Evolutionary conservation across 1,284 basidiomycete genomes (phyloP).

Genomic region (Ustilago cynodontis): DNA sequence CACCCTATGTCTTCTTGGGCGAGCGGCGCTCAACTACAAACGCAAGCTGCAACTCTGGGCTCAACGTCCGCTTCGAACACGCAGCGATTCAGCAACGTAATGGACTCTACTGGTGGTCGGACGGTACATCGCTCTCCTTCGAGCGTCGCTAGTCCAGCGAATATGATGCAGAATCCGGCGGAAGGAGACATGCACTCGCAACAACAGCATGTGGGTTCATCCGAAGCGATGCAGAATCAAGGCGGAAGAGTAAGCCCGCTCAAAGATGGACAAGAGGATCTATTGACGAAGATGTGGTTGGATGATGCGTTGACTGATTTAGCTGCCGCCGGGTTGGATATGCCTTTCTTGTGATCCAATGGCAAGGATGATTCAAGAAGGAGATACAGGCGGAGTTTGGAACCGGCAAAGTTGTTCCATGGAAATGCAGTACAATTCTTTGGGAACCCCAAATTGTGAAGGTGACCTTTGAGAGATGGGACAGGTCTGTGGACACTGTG

Average conservation of each 20-base stretch:
- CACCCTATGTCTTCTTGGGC: constrained; percentile 47
- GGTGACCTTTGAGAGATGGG: not conserved
- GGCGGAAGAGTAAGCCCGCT: not conserved
- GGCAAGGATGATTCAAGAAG: not conserved
- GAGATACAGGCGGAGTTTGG: not conserved
- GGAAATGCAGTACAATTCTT: not conserved
- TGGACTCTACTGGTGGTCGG: constrained; percentile 5
- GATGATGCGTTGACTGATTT: constrained; percentile 49
- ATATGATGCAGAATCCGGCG: not conserved
- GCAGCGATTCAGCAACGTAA: constrained; percentile 18
- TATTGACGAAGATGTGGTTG: constrained; percentile 51
- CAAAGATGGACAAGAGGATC: constrained; percentile 35
- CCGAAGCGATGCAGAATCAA: not conserved
- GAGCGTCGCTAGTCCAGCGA: constrained; percentile 22
- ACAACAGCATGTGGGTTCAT: constrained; percentile 8
- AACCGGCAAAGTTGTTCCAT: not conserved
- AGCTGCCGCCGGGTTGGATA: constrained; percentile 45
- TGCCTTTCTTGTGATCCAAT: constrained; percentile 40
- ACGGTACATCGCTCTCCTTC: constrained; percentile 16
- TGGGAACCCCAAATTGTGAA: too few relatives aligned
- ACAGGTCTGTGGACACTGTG: not conserved
- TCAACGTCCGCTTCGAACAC: constrained; percentile 8
- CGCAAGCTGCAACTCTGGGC: not conserved
- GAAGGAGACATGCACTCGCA: not conserved
- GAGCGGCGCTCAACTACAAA: constrained; percentile 13